Base-by-base conservation (phyloP, 352 stramenopile genomes). In the Phytophthora podocarpi region DNA sequence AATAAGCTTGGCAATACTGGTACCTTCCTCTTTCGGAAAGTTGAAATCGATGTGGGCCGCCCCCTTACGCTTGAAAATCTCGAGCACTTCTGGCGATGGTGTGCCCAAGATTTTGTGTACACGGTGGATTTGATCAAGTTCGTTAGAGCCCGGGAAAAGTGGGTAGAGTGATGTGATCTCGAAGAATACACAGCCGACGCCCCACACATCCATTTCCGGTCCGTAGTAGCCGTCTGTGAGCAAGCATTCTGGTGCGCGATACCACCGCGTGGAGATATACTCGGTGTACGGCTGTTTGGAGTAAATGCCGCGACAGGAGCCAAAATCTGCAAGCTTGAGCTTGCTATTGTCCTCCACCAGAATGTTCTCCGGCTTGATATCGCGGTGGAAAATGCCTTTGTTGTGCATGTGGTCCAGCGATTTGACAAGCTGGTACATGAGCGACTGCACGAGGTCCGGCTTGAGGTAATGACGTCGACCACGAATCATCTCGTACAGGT, bases 351-450 rank as follows among this genome's bases (percentile, higher is more conserved):
- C 78, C 47, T 98, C 90, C 4, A 98, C 87, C 16, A 98, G 70
- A 56, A 98, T 98, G 52, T 98, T 98, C 57, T 98, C 94, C 3
- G 95, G 96, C 61, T 98, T 99, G 52, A 99, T 98, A 55, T 99
- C 96, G 15, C 96, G 85, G 51, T 99, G 96, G 71, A 99, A 99
- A 59, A 99, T 98, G 41, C 95, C 96, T 55, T 98, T 98, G 43
- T 93, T 83, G 69, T 99, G 96, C 96, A 99, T 99, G 58, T 98
- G 93, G 56, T 98, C 90, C 12, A 98, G 83, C n/a, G 91, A 88
- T 55, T 97, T 97, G 37, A 98, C 80, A 20, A 98, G 89, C 67
- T 99, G 95, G 60, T 97, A 97, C 91, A 93, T 93, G 46, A 91
- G 76, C 30, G 74, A 86, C 66, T 89, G 82, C 30, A 91, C 80